These are phyloP conservation scores for Dictyostelium purpureum DNA, from an alignment of 78 protist genomes.

Conservation along the genomic window DNA sequence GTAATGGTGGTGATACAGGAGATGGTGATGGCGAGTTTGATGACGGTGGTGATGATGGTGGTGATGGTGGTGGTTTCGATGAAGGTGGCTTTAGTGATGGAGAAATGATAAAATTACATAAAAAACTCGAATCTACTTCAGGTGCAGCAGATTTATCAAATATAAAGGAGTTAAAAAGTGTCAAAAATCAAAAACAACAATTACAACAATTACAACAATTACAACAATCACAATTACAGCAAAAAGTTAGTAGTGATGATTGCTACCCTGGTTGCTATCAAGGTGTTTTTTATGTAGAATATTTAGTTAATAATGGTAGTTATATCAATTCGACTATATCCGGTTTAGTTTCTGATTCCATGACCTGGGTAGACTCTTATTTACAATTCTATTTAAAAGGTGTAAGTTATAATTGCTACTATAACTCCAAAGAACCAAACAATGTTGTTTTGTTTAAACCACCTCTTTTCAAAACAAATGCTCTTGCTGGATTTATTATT, in stretches of 20 bases:
- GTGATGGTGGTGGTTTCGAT: neutral
- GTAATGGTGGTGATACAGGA: no score
- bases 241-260: no score
- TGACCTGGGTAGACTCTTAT: slow-evolving; percentile 15
- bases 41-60: no score
- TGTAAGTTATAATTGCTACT: slow-evolving; percentile 21
- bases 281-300: slow-evolving; percentile 28
- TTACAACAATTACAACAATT: no score
- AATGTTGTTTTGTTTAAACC: neutral
- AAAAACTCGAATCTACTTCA: neutral
- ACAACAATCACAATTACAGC: no score
- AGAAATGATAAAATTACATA: no score
- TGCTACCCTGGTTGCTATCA: no score
- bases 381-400: neutral
- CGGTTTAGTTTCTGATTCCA: slow-evolving; percentile 7
- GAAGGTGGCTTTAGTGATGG: no score
- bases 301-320: neutral
- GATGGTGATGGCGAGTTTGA: no score
- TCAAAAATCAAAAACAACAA: neutral
- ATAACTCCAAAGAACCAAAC: neutral
- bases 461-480: neutral
- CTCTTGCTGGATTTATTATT: slow-evolving; percentile 7
- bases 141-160: neutral
- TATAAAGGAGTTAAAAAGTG: neutral
- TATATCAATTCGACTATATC: neutral